Evolutionary conservation across 352 stramenopile genomes (phyloP), one percentile per base, ranked within the genome.

Genomic region (Pythium oligandrum): DNA sequence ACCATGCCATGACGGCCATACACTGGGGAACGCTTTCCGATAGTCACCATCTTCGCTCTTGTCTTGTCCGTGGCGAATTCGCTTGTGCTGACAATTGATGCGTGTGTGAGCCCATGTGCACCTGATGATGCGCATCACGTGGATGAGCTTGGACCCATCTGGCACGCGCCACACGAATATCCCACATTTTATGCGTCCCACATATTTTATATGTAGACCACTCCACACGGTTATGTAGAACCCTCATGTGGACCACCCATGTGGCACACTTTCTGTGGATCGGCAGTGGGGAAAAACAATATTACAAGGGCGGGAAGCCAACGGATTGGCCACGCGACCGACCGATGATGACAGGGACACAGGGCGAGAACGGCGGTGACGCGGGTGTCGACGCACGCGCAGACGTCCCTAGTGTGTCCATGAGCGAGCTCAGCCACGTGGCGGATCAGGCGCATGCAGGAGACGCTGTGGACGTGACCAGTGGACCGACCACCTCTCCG

Each of bases 1-100:
- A 98, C 93, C 76, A 96, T 97, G 51, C 81, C 94, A 62, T 97
- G 73, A 26, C 75, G 79, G 33, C 73, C 93, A 59, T 96, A 86
- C 34, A 98, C 75, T 0, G 91, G 83, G 26, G 90, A 97, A 50
- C 95, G 83, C 54, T 60, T 80, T 33, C 75, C 75, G 43, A 86
- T 80, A 11, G 57, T 68, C 32, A 86, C 71, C 73, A 86, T 26
- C 17, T 26, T 79, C 3, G 10, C 43, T 9, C 4, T 51, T 31
- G 37, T 48, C 10, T 62, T 11, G 12, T 26, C 17, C 17, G 17
- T 39, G 39, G n/a, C 40, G 36, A 50, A 49, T 39, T 44, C 40
- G 36, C 36, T 50, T 35, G 31, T 38, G 11, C n/a, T 38, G 36
- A 11, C 3, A 8, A 35, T 26, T 33, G 31, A 33, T 5, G 10